Conservation (phyloP, 78 protist genomes). For the Dictyostelium intermedium region DNA sequence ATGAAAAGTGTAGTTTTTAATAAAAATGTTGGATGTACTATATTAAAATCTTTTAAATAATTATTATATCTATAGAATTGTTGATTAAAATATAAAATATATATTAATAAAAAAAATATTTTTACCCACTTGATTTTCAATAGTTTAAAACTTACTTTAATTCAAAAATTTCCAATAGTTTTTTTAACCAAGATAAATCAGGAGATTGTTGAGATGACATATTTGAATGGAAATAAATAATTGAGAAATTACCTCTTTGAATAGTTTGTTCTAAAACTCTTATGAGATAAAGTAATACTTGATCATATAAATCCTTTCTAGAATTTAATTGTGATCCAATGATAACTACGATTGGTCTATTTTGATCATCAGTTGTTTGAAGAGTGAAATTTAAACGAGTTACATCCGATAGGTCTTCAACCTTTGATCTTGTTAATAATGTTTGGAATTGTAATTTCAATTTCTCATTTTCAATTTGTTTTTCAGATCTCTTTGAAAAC, state of each 20-base stretch:
- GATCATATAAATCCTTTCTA: neutral
- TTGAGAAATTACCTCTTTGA: slow-evolving; percentile 11
- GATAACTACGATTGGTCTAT: slow-evolving; percentile 24
- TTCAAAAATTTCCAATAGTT: slow-evolving; percentile 26
- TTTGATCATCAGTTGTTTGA: slow-evolving; percentile 7
- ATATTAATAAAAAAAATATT: neutral
- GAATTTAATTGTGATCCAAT: slow-evolving; percentile 38
- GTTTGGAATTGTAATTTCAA: neutral
- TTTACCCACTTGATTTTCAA: no score
- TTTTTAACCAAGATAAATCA: slow-evolving; percentile 47
- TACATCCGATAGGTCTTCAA: slow-evolving; percentile 12
- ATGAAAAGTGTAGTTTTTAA: slow-evolving; percentile 34
- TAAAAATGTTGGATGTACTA: slow-evolving; percentile 59
- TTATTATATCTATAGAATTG: slow-evolving; percentile 32
- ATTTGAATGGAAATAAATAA: slow-evolving; percentile 64
- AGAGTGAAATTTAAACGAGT: slow-evolving; percentile 16
- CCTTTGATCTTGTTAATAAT: slow-evolving; percentile 15
- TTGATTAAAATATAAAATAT: neutral
- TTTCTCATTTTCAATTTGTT: neutral
- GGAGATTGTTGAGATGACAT: slow-evolving; percentile 48
- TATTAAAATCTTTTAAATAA: slow-evolving; percentile 13
- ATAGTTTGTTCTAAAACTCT: slow-evolving; percentile 9
- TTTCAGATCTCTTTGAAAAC: slow-evolving; percentile 7
- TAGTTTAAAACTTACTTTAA: slow-evolving; percentile 22
- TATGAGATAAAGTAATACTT: neutral